A percentile compares a stretch with the other conserved stretches of the same genome.
Conservation (phyloP, 169 alveolate species). For the Plasmodium sp. region DNA sequence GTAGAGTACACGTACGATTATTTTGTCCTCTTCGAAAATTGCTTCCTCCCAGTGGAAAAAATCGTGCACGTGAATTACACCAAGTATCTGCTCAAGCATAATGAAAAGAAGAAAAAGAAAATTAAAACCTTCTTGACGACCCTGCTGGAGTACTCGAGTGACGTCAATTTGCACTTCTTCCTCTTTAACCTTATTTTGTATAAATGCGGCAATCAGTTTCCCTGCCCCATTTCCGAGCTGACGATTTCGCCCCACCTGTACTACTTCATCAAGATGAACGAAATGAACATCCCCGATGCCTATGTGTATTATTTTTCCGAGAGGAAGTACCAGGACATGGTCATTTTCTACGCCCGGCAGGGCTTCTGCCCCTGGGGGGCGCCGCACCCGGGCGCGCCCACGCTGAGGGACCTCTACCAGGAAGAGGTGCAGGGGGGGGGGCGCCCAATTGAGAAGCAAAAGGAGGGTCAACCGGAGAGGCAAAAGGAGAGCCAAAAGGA, state of each 20-base stretch:
- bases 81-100: conserved; percentile 38
- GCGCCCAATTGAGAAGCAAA: not conserved
- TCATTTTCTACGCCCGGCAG: conserved; percentile 26
- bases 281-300: conserved; percentile 37
- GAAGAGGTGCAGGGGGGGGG: not conserved
- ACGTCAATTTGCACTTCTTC: conserved; percentile 60
- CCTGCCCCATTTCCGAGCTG: conserved; percentile 53
- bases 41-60: conserved; percentile 52
- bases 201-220: conserved; percentile 68
- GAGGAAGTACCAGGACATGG: conserved; percentile 45
- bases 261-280: conserved; percentile 40
- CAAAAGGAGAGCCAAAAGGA: not conserved
- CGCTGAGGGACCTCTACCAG: not conserved
- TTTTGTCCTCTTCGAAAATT: not conserved
- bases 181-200: conserved; percentile 57
- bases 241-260: conserved; percentile 47
- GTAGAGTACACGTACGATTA: conserved; percentile 18
- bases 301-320: conserved; percentile 48
- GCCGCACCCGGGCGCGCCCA: not conserved
- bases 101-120: conserved; percentile 63
- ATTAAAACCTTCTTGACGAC: conserved; percentile 38
- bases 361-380: conserved; percentile 24
- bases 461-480: not conserved
- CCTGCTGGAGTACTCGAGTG: conserved; percentile 22
- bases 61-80: conserved; percentile 51